Conservation (phyloP, 208 protist genomes). For the Acanthamoeba lugdunensis region DNA sequence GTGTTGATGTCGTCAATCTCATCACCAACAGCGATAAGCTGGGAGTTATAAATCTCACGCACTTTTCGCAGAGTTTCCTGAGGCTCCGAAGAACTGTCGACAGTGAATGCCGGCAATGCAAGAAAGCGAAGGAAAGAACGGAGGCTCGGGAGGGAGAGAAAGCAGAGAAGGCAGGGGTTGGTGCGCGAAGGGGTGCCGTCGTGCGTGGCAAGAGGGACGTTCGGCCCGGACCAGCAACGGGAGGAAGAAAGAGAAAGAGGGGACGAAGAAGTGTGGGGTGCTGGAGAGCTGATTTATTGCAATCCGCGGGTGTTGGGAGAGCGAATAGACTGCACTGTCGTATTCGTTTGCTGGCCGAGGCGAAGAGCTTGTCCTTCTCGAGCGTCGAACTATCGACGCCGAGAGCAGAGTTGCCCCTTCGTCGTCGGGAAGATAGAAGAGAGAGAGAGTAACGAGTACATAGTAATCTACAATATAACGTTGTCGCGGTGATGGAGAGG, state of each 20-base stretch:
- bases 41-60: too few species aligned
- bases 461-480: constrained; percentile 69
- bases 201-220: neutral
- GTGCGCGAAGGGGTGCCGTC: neutral
- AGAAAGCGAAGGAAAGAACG: neutral
- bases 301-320: neutral
- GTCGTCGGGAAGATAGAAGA: neutral
- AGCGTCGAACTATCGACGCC: constrained; percentile 17
- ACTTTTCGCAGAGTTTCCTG: neutral
- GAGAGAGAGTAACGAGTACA: constrained; percentile 31
- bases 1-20: too few species aligned
- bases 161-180: neutral
- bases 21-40: too few species aligned
- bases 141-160: neutral
- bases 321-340: constrained; percentile 3
- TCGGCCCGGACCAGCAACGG: neutral
- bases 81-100: too few species aligned
- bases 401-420: neutral
- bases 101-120: neutral
- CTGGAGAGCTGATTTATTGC: neutral
- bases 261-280: too few species aligned
- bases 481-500: constrained; percentile 6
- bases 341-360: neutral
- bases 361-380: neutral
- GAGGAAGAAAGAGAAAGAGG: too few species aligned